Evolutionary conservation across 2,329 filamentous ascomycete genomes (phyloP), one percentile per base, ranked within the genome.

Genomic region (Bipolaris cookei): DNA sequence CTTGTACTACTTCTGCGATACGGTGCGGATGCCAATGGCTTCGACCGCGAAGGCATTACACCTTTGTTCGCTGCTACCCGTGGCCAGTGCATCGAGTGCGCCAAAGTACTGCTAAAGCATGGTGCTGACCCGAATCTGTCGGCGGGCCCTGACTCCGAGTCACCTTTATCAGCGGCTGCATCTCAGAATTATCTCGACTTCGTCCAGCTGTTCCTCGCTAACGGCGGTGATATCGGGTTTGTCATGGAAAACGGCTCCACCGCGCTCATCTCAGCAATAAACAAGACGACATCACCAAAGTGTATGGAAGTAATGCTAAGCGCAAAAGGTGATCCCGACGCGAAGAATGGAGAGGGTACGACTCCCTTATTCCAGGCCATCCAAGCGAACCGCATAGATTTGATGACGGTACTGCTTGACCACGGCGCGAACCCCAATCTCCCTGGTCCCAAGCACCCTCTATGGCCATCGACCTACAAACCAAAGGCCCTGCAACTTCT

Each of bases 361-460:
- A 87, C 86, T 0, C 82, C 87, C 0, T 78, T 90, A 1, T 88
- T 88, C 69, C 82, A 85, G 61, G 85, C 87, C 4, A 86, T 90
- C 50, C 79, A 81, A 46, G 77, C 78, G 16, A 81, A 81, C 10
- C 81, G 87, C 5, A 75, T 82, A 46, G 86, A 89, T 56, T 78
- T 88, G 1, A 82, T 88, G 57, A 79, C 75, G 1, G 69, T 77
- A 3, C 71, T 86, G 14, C 74, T 87, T 2, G 80, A 89, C 49
- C 81, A 87, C 52, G 82, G 84, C 3, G 88, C 88, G 1, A 83
- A 90, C 65, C 83, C 87, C 7, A 90, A 91, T 69, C 77, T 90
- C 5, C 88, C 88, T 1, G 87, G 86, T 1, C 87, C 87, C 10
- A 88, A 89, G 72, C 85, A 90, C 76, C 84, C 87, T 74, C 80